Evolutionary conservation across 345 rosid species (phyloP).

Genomic region (Murraya koenigii): DNA sequence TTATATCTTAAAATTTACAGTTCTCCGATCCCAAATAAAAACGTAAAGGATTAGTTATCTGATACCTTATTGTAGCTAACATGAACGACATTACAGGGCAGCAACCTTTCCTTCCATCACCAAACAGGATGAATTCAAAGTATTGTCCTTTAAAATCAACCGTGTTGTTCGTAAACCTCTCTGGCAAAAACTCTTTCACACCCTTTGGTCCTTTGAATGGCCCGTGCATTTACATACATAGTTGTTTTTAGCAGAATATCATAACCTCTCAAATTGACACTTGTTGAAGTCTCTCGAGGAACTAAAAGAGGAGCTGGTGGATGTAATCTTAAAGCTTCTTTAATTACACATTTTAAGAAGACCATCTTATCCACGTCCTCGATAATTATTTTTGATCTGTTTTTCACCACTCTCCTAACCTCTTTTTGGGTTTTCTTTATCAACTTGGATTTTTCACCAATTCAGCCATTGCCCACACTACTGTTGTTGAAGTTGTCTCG

Average conservation of each 20-base stretch:
- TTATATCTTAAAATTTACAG: no score
- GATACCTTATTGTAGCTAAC: not conserved
- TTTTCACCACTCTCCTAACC: not conserved
- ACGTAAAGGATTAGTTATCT: constrained; percentile 1
- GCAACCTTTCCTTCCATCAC: constrained; percentile 1
- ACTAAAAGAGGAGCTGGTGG: not conserved
- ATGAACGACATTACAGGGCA: constrained; percentile 7
- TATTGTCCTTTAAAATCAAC: constrained; percentile 11
- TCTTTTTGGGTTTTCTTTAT: constrained; percentile 11
- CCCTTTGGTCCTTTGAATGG: constrained; percentile 18
- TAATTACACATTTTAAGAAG: not conserved
- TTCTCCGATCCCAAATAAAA: no score
- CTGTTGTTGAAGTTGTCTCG: not conserved
- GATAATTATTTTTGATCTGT: not conserved
- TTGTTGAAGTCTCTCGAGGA: not conserved
- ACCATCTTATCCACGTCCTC: not conserved
- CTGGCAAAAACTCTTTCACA: constrained; percentile 15
- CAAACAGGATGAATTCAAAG: constrained; percentile 8
- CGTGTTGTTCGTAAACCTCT: not conserved
- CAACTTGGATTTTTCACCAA: not conserved
- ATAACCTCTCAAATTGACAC: not conserved
- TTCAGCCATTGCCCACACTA: constrained; percentile 12
- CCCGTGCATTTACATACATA: constrained; percentile 11
- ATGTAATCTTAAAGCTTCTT: constrained; percentile 7
- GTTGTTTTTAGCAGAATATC: constrained; percentile 4